Conservation (phyloP, 129 eudicot species). For the Apium graveolens region DNA sequence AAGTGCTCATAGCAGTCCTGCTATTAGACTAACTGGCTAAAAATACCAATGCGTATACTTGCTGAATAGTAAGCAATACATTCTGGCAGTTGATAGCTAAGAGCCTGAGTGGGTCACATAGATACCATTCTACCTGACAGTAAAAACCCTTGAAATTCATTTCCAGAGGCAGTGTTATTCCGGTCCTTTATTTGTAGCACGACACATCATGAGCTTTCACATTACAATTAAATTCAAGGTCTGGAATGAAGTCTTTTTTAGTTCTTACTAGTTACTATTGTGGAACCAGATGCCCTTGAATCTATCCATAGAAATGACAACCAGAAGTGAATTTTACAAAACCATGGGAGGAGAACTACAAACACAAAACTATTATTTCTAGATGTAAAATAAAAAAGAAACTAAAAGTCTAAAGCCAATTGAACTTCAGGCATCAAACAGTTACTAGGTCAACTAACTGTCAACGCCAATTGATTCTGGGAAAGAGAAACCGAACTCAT, state of each 20-base stretch:
- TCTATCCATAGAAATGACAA: background rate
- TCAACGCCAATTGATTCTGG: background rate
- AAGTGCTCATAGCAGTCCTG: background rate
- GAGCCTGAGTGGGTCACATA: background rate
- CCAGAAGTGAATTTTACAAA: background rate
- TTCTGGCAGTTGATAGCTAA: background rate
- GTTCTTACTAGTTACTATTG: background rate
- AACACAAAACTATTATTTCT: background rate
- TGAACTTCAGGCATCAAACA: background rate
- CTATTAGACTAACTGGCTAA: slow-evolving; percentile 2
- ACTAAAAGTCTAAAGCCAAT: background rate
- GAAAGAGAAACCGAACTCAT: background rate
- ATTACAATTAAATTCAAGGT: too few relatives aligned
- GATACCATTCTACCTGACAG: background rate
- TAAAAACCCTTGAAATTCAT: background rate
- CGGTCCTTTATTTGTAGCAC: background rate
- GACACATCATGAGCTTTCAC: background rate
- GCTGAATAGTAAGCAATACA: background rate
- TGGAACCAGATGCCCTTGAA: background rate
- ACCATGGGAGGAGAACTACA: background rate
- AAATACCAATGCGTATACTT: background rate
- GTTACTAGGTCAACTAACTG: background rate
- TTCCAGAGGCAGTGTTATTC: background rate
- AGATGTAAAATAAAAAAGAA: background rate
- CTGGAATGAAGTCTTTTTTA: background rate